A percentile compares a stretch with the other conserved stretches of the same genome.
Evolutionary conservation across 306 rosid species (phyloP).

Genomic region (Citrullus colocynthis): DNA sequence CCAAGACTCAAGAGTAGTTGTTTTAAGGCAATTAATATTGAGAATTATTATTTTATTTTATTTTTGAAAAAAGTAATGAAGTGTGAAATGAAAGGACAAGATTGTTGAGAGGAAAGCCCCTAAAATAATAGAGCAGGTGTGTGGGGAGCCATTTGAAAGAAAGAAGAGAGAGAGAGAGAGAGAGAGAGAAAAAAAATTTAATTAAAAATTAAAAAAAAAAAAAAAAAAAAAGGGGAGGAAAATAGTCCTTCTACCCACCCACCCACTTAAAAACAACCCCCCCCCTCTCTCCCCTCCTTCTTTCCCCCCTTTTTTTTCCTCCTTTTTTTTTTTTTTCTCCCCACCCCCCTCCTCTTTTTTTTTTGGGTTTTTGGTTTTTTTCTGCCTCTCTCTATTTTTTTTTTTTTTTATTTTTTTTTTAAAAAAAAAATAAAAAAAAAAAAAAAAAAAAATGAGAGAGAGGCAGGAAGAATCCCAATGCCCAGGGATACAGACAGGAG

Average conservation of each 20-base stretch:
- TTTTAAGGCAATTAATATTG: not conserved
- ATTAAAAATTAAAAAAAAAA: not conserved
- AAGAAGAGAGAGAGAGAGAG: conserved; percentile 19
- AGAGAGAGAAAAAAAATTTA: not conserved
- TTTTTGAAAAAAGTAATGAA: not conserved
- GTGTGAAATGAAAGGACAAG: conserved; percentile 19
- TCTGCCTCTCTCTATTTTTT: too few relatives aligned
- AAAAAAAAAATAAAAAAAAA: not conserved
- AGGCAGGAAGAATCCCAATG: conserved; percentile 54
- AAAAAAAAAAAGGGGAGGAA: too few relatives aligned
- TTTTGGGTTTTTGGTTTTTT: too few relatives aligned
- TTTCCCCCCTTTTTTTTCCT: too few relatives aligned
- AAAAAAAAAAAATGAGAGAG: not conserved
- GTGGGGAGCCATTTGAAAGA: conserved; percentile 45
- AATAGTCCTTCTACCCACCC: too few relatives aligned
- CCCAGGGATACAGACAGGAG: conserved; percentile 46
- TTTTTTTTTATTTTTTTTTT: too few relatives aligned
- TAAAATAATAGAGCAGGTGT: conserved; percentile 43
- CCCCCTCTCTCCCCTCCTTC: too few relatives aligned
- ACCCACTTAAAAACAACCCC: too few relatives aligned
- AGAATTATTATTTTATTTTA: not conserved
- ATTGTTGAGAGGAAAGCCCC: conserved; percentile 12
- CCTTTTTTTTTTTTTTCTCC: too few relatives aligned
- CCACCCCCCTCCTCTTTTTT: too few relatives aligned
- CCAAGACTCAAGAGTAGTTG: not conserved